Conservation (phyloP, 257 asterid genomes). For the Ehretia macrophylla region DNA sequence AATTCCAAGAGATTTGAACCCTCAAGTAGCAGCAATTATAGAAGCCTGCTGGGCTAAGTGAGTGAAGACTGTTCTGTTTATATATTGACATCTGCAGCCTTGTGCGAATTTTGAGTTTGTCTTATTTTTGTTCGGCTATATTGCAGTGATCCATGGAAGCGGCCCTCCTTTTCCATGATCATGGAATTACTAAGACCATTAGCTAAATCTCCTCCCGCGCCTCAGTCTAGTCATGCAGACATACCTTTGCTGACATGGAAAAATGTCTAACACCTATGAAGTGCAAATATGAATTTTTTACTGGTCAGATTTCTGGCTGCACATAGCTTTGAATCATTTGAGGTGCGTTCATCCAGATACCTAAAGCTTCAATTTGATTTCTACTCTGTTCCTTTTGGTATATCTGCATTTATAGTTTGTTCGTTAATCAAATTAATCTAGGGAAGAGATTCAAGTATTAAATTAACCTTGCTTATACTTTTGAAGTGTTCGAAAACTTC, state of each 20-base stretch:
- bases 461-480: too few species aligned
- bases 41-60: conserved; percentile 90
- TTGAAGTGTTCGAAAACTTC: too few species aligned
- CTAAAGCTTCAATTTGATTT: not conserved
- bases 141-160: conserved; percentile 90
- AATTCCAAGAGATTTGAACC: conserved; percentile 68
- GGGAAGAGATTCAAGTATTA: too few species aligned
- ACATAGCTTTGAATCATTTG: not conserved
- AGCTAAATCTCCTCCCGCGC: conserved; percentile 43
- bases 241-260: conserved; percentile 35
- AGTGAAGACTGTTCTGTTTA: conserved; percentile 27
- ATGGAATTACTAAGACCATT: conserved; percentile 77
- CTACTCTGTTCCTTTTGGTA: not conserved
- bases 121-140: conserved; percentile 2
- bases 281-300: not conserved
- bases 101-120: not conserved
- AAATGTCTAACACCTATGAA: conserved; percentile 8
- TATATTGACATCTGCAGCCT: not conserved
- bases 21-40: conserved; percentile 69
- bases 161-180: conserved; percentile 78
- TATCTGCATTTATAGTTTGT: too few species aligned
- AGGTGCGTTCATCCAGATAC: conserved; percentile 7
- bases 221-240: conserved; percentile 46
- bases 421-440: too few species aligned
- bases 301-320: not conserved